Evolutionary conservation across 352 stramenopile species (phyloP), one percentile per base, ranked within the genome.

Genomic region (Globisporangium mamillatum): DNA sequence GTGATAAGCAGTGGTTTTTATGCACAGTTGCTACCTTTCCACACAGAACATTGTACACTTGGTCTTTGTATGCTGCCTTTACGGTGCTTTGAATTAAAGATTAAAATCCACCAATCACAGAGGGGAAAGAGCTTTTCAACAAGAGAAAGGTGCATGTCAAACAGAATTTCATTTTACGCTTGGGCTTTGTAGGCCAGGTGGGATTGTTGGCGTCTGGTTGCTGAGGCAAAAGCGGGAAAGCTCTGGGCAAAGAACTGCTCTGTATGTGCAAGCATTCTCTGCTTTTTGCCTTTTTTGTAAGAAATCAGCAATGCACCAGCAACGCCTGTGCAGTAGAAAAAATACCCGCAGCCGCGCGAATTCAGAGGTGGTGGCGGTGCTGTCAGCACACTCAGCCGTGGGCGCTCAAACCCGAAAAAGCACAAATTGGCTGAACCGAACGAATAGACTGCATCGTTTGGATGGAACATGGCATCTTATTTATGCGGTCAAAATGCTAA

Each of bases 281-380:
- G 4, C 9, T 24, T 6, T 29, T 29, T 29, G 27, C 27, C 27
- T 29, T 29, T 29, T 29, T 27, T 55, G 34, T 41, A 41, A 41
- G 34, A 14, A 41, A 14, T 14, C 34, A 41, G 34, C 8, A 41
- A 41, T 41, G 34, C 34, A 41, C 34, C 48, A 27, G 7, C 50
- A 41, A 25, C 50, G 22, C 50, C 27, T 57, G 50, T 57, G 50
- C 50, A 57, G 50, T 24, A 57, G 22, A 57, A 34, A 57, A 57
- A n/a, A 57, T 25, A 32, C 50, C 3, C 9, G n/a, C 22, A 57
- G 50, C 50, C 27, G 27, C 50, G 50, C n/a, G 50, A 54, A 12
- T 38, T 38, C 32, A 38, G 8, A 38, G 32, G 32, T 38, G 32
- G 32, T 3, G 32, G 32, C 32, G 32, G 32, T 38, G 8, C 32